These are phyloP conservation scores for Pittosporum tobira DNA, from an alignment of 129 eudicot genomes.

Conservation along the genomic window DNA sequence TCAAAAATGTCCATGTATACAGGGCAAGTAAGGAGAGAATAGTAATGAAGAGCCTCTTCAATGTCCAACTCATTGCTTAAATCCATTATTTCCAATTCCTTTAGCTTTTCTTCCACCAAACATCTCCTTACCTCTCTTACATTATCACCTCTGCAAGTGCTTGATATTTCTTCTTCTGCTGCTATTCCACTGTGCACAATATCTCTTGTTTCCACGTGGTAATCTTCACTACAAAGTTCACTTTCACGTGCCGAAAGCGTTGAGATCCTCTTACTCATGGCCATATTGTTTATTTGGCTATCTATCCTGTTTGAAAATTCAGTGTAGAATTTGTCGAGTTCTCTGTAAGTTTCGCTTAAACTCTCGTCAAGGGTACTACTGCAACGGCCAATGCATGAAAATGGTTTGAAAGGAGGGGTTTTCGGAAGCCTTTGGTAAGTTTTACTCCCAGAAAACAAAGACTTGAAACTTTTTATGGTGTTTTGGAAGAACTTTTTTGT, in stretches of 20 bases:
- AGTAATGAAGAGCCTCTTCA: conserved; percentile 48
- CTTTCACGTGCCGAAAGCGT: no score
- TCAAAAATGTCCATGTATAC: conserved; percentile 46
- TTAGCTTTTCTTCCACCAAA: conserved; percentile 31
- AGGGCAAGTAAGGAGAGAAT: conserved; percentile 46
- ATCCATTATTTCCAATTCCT: conserved; percentile 42
- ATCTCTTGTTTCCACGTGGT: background rate
- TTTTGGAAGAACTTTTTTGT: conserved; percentile 48
- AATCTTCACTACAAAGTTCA: background rate
- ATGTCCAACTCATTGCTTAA: conserved; percentile 34
- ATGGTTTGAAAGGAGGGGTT: conserved; percentile 38
- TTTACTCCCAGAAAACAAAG: conserved; percentile 25
- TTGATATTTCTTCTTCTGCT: background rate
- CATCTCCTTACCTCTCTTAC: conserved; percentile 16
- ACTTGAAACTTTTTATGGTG: conserved; percentile 36
- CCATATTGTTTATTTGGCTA: background rate
- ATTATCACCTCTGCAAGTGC: background rate
- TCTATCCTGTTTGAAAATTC: conserved; percentile 25
- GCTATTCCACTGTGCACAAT: conserved; percentile 8
- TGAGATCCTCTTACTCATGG: conserved; percentile 1
- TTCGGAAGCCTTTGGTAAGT: conserved; percentile 47
- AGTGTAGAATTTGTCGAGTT: conserved; percentile 22
- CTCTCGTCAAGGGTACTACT: background rate
- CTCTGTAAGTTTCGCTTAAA: conserved; percentile 16
- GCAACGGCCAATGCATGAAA: conserved; percentile 22